Conservation (phyloP, 2,329 filamentous ascomycete species). For the Paramyrothecium sp. region DNA sequence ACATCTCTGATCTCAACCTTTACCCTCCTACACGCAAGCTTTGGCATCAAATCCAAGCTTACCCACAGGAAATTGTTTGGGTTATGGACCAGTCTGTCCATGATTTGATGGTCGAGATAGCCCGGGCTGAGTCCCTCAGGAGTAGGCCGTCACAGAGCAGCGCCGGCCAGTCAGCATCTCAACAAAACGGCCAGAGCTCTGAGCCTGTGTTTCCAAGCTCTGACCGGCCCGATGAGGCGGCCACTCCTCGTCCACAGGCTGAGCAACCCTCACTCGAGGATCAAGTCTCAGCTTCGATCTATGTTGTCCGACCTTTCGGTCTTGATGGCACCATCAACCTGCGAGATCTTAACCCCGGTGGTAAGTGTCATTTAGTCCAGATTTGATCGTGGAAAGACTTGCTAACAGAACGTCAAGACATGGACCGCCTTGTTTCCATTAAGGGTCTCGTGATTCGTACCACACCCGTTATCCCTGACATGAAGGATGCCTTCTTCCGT, state of each 20-base stretch:
- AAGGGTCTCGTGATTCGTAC: conserved; percentile 96
- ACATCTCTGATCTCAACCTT: conserved; percentile 84
- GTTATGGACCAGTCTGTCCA: conserved; percentile 95
- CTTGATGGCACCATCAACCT: conserved; percentile 86
- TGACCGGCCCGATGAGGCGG: conserved; percentile 57
- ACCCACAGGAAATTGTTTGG: conserved; percentile 93
- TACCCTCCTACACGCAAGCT: conserved; percentile 92
- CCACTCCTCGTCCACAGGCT: conserved; percentile 37
- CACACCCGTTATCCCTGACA: conserved; percentile 95
- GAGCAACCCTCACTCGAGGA: conserved; percentile 65
- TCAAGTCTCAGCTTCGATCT: conserved; percentile 76
- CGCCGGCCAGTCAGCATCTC: conserved; percentile 43
- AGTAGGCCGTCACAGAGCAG: conserved; percentile 62
- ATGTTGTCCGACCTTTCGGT: conserved; percentile 86
- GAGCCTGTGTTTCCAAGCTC: conserved; percentile 78
- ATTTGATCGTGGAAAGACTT: not conserved
- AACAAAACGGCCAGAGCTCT: conserved; percentile 60
- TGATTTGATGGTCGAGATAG: conserved; percentile 88
- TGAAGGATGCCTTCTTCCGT: conserved; percentile 98
- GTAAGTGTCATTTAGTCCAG: conserved; percentile 34
- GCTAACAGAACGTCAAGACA: conserved; percentile 53
- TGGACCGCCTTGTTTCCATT: conserved; percentile 93
- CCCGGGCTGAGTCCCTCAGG: conserved; percentile 73
- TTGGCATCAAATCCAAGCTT: conserved; percentile 92
- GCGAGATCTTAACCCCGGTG: conserved; percentile 87